These are phyloP conservation scores for Bidens hawaiensis DNA, from an alignment of 140 eudicot genomes.

Conservation along the genomic window DNA sequence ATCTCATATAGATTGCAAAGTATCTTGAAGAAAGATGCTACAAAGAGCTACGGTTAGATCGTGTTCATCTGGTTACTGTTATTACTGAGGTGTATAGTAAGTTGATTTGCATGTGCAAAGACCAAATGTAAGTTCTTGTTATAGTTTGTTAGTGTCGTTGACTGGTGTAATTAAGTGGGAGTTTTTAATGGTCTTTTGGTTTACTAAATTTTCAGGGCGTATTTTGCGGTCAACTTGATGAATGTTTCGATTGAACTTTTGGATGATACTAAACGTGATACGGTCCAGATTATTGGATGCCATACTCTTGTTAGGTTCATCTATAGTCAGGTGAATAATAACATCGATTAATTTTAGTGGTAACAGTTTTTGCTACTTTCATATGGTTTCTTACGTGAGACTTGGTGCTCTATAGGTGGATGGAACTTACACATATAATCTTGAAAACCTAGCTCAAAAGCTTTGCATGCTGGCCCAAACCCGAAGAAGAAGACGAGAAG, in stretches of 20 bases:
- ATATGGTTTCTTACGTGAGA: constrained; percentile 18
- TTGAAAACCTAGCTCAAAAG: constrained; percentile 64
- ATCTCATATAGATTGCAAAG: constrained; percentile 56
- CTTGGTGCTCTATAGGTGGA: constrained; percentile 55
- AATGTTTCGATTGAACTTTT: constrained; percentile 69
- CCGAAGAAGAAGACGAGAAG: constrained; percentile 54
- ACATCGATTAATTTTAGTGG: not conserved
- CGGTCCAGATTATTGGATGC: constrained; percentile 71
- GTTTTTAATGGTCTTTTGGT: constrained; percentile 5
- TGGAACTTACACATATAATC: constrained; percentile 72
- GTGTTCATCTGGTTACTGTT: constrained; percentile 50
- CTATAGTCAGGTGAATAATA: constrained; percentile 64
- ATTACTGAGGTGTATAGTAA: constrained; percentile 66
- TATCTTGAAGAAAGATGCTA: constrained; percentile 96
- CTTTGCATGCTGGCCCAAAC: constrained; percentile 69
- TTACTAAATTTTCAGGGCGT: constrained; percentile 58
- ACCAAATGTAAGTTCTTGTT: constrained; percentile 63
- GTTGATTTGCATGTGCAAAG: constrained; percentile 76
- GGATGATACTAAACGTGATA: constrained; percentile 71
- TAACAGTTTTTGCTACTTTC: not conserved
- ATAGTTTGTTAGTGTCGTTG: not conserved
- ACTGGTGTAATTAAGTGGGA: not conserved
- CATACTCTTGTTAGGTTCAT: constrained; percentile 72
- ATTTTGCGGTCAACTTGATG: constrained; percentile 76
- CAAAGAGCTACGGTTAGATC: constrained; percentile 77